Evolutionary conservation across 169 alveolate genomes (phyloP).

Genomic region (Plasmodium blacklocki): DNA sequence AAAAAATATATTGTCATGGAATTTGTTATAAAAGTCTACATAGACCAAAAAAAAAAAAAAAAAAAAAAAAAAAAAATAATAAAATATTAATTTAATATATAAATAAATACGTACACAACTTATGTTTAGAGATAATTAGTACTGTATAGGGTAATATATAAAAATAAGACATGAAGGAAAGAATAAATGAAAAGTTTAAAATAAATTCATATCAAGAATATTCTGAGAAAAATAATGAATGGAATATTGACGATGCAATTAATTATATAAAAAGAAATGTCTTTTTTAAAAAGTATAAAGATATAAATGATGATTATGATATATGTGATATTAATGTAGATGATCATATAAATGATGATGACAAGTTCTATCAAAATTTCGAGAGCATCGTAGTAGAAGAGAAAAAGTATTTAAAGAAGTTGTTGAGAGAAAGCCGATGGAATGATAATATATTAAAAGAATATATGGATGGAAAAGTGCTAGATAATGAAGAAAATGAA

Average conservation of each 20-base stretch:
- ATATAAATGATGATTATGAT: not conserved
- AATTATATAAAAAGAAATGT: slow-evolving; percentile 16
- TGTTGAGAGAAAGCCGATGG: not conserved
- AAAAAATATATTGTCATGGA: too few species aligned
- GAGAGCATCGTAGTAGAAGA: not conserved
- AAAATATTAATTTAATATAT: not conserved
- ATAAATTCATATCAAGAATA: slow-evolving; percentile 57
- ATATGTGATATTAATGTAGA: not conserved
- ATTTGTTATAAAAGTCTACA: too few species aligned
- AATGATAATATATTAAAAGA: not conserved
- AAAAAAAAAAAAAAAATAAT: not conserved
- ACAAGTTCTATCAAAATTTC: not conserved
- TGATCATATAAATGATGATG: not conserved
- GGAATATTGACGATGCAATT: slow-evolving; percentile 40
- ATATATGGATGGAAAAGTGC: too few species aligned
- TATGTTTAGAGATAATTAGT: too few species aligned
- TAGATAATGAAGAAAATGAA: slow-evolving; percentile 8
- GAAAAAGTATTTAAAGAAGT: not conserved
- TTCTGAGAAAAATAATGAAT: slow-evolving; percentile 13
- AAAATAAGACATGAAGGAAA: slow-evolving; percentile 18
- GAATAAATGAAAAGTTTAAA: slow-evolving; percentile 40
- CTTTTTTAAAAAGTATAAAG: slow-evolving; percentile 23
- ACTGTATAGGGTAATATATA: too few species aligned
- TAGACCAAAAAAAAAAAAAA: not conserved
- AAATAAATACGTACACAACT: not conserved